A percentile compares a stretch with the other conserved stretches of the same genome.
Conservation (phyloP, 2,329 filamentous ascomycete species). For the Phoma sp. region DNA sequence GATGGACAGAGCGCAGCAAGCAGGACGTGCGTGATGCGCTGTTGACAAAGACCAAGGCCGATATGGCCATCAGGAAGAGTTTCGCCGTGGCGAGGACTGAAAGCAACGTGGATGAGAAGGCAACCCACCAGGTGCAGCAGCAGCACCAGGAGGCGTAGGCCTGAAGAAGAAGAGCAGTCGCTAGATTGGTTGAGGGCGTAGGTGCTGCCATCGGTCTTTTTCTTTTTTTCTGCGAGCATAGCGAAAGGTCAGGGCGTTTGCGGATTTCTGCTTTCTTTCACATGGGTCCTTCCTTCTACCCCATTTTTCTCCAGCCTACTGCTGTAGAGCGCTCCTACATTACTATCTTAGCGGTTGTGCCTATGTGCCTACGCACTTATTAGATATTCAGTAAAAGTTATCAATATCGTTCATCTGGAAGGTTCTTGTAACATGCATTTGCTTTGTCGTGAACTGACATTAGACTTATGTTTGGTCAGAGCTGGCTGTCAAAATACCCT, state of each 20-base stretch:
- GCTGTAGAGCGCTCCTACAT: conserved; percentile 8
- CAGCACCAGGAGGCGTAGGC: conserved; percentile 17
- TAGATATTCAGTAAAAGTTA: conserved; percentile 7
- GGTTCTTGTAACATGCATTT: background rate
- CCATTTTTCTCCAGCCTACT: background rate
- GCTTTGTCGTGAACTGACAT: background rate
- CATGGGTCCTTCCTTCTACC: background rate
- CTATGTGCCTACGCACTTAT: conserved; percentile 10
- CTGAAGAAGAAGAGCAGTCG: background rate
- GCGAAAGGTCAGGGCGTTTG: conserved; percentile 15
- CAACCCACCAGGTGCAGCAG: conserved; percentile 21
- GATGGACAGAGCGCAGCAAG: conserved; percentile 46
- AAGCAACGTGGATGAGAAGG: conserved; percentile 33
- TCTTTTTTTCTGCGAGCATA: conserved; percentile 18
- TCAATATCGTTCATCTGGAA: background rate
- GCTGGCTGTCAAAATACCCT: no score
- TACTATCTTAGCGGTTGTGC: conserved; percentile 3
- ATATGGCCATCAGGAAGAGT: conserved; percentile 43
- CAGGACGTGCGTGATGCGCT: conserved; percentile 53
- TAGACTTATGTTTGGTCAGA: no score
- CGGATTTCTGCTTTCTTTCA: background rate
- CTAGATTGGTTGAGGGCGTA: conserved; percentile 5
- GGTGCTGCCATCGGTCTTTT: conserved; percentile 3
- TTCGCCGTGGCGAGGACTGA: conserved; percentile 27
- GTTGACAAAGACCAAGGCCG: conserved; percentile 49